phyloP scores from a whole-genome alignment of 305 asterid species.

The Ruellia speciosa region DNA sequence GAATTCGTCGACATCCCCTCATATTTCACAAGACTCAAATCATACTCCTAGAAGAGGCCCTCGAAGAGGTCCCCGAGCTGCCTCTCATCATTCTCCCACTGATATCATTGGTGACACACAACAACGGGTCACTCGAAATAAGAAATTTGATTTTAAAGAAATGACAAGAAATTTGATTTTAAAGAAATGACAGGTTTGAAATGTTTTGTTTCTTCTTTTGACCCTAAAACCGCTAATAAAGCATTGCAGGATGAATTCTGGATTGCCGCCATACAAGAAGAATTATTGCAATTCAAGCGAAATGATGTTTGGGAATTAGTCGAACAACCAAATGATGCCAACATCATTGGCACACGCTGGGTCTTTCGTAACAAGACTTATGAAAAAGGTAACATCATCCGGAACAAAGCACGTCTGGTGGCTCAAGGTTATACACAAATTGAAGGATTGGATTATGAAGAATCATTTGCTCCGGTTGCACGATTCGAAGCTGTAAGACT shows the following conservation, averaged over 20 bases:
- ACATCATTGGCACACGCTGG: background rate
- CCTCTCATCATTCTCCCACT: background rate
- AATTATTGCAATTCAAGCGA: background rate
- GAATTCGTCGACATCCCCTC: no score
- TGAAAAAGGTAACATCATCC: background rate
- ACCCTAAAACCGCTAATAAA: background rate
- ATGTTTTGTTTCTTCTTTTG: background rate
- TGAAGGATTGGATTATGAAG: background rate
- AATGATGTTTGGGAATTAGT: background rate
- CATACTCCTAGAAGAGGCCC: background rate
- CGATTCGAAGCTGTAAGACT: background rate
- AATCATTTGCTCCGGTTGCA: background rate
- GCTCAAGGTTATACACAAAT: background rate
- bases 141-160: no score
- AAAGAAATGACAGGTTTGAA: background rate
- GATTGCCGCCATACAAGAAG: conserved; percentile 1
- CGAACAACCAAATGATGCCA: background rate
- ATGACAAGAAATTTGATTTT: background rate
- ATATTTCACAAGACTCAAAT: no score
- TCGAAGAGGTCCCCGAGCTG: background rate
- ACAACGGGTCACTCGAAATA: background rate
- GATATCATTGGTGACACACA: background rate
- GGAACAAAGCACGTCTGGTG: background rate
- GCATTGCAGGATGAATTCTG: background rate
- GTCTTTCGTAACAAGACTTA: background rate